Base-by-base conservation (phyloP, 2,329 filamentous ascomycete species). In the Neospermospora avenae region DNA sequence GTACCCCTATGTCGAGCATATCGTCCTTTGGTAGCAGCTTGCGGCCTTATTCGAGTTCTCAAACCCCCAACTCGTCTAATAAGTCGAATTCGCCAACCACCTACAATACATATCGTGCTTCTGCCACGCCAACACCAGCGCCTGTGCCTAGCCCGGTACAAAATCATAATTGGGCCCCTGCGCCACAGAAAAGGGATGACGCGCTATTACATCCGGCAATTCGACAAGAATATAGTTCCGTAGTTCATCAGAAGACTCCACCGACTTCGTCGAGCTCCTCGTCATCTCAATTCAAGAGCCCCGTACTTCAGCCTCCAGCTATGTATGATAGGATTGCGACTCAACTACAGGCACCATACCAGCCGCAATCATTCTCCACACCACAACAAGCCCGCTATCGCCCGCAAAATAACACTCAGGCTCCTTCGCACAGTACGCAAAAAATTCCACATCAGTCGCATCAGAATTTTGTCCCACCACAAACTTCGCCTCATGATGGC, bases 141-240 rank as follows among this genome's bases (percentile, higher is more conserved):
- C 41, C 46, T 18, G 39, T 60, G 24, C 18, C 60, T 42, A 18
- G 4, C 22, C 46, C 56, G 4, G 20, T 56, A 31, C 44, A 62
- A n/a, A 63, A 65, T 22, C 63, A 61, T 7, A 55, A 22, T 11
- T 35, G 48, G 28, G 48, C 53, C 41, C 3, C 51, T 3, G 28
- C 20, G 48, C 25, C 54, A 5, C 51, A 68, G 41, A 69, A 68
- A 54, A 70, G 67, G 35, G 68, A 69, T 8, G 46, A 42, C 6
- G 45, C 65, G 6, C 60, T 65, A 13, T 54, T 75, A 24, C 76
- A 77, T 61, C 76, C 75, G 37, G 74, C 76, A 22, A 76, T 75
- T 51, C 71, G 74, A 48, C 72, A 69, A 51, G 69, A 72, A 34
- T 72, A 71, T 37, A 67, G 57, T 35, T 35, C 66, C 3, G 65